Conservation (phyloP, 1,139 yeast species). For the Nakaseomyces glabratus region DNA sequence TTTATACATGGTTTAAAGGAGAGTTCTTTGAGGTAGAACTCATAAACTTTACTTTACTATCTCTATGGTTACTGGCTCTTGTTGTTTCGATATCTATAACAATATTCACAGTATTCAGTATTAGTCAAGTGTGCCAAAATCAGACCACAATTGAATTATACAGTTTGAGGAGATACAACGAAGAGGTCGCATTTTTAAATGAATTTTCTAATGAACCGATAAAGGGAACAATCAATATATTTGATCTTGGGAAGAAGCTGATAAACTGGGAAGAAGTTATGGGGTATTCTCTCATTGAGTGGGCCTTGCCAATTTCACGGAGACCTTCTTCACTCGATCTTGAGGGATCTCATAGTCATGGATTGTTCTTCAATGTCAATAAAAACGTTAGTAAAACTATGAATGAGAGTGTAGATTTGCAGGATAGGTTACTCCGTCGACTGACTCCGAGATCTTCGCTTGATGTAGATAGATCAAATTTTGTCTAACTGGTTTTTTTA, state of each 20-base stretch:
- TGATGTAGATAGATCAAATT: slow-evolving; percentile 13
- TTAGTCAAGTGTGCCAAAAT: slow-evolving; percentile 53
- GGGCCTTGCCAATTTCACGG: slow-evolving; percentile 59
- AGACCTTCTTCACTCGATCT: slow-evolving; percentile 26
- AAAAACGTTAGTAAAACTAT: slow-evolving; percentile 37
- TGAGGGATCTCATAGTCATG: slow-evolving; percentile 32
- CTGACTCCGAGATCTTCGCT: slow-evolving; percentile 27
- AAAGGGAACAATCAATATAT: slow-evolving; percentile 41
- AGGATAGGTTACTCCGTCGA: slow-evolving; percentile 26
- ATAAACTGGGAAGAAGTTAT: slow-evolving; percentile 60
- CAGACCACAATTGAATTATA: slow-evolving; percentile 77
- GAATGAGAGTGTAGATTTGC: slow-evolving; percentile 29
- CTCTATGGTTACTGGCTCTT: slow-evolving; percentile 49
- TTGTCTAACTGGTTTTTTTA: too few relatives aligned
- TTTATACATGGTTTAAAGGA: slow-evolving; percentile 45
- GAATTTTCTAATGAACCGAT: slow-evolving; percentile 38
- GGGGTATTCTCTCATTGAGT: slow-evolving; percentile 57
- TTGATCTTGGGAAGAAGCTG: slow-evolving; percentile 53
- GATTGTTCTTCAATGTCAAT: slow-evolving; percentile 45
- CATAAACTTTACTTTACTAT: slow-evolving; percentile 52
- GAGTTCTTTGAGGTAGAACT: slow-evolving; percentile 35
- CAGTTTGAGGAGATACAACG: slow-evolving; percentile 47
- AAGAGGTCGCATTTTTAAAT: slow-evolving; percentile 37
- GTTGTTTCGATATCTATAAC: slow-evolving; percentile 58
- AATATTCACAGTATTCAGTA: slow-evolving; percentile 49